Conservation (phyloP, 306 rosid species). For the Luffa acutangula region DNA sequence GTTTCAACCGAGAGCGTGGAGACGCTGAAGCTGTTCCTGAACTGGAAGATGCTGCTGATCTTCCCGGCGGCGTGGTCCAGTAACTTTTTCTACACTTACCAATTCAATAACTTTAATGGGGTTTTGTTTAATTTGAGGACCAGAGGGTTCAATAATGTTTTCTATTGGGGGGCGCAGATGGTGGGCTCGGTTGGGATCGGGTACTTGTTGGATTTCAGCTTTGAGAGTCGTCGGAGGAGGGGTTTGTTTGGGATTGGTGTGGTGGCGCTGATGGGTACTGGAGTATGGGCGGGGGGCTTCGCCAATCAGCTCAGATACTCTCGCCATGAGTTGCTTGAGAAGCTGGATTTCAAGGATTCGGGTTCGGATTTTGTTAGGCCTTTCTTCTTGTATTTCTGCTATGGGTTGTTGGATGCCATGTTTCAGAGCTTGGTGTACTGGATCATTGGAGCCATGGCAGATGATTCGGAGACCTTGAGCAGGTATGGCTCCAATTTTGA, state of each 20-base stretch:
- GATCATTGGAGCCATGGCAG: slow-evolving; percentile 80
- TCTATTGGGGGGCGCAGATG: slow-evolving; percentile 97
- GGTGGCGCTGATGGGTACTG: slow-evolving; percentile 46
- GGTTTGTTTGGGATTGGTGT: slow-evolving; percentile 55
- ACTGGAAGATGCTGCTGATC: slow-evolving; percentile 79
- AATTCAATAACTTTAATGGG: slow-evolving; percentile 68
- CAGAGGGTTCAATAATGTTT: slow-evolving; percentile 79
- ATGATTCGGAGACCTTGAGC: slow-evolving; percentile 82
- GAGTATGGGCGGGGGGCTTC: slow-evolving; percentile 73
- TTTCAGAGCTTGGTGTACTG: slow-evolving; percentile 77
- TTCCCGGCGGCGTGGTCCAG: slow-evolving; percentile 81
- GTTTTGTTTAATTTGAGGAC: slow-evolving; percentile 64
- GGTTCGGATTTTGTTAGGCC: slow-evolving; percentile 60
- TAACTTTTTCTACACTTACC: slow-evolving; percentile 76
- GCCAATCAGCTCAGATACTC: slow-evolving; percentile 53
- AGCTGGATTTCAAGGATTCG: slow-evolving; percentile 56
- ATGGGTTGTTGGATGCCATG: slow-evolving; percentile 88
- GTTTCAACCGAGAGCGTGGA: slow-evolving; percentile 34
- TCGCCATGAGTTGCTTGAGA: neutral
- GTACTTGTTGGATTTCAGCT: slow-evolving; percentile 69
- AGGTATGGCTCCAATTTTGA: slow-evolving; percentile 26
- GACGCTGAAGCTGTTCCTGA: slow-evolving; percentile 39
- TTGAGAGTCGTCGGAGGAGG: slow-evolving; percentile 57
- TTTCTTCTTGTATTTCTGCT: slow-evolving; percentile 57
- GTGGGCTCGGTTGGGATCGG: slow-evolving; percentile 75